Base-by-base conservation (phyloP, 345 rosid genomes). In the Citropsis articulata region DNA sequence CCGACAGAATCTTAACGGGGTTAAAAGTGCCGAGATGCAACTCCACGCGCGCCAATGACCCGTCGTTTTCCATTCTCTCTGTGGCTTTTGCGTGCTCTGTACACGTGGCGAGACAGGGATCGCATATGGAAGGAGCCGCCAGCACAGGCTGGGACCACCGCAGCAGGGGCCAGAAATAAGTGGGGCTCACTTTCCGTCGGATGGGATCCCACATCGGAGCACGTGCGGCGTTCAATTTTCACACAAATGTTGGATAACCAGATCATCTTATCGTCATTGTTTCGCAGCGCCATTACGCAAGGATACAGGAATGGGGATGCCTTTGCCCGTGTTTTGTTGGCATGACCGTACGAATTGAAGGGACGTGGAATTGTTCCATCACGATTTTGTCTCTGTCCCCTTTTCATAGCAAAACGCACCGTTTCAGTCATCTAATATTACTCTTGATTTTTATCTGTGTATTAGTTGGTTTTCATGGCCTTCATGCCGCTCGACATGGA, bases 1-100 rank as follows among this genome's bases (percentile, higher is more conserved):
- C 77, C 77, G 50, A 79, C 77, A 72, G 45, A 57, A 73, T 79
- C 77, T 16, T 22, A 79, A 57, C 33, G 19, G 65, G n/a, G 16
- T n/a, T 6, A 12, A 19, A 13, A 24, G 75, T 27, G 16, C 28
- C 72, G 66, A 53, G 57, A 55, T 64, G 30, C 40, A 50, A 31
- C 33, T 38, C 60, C 16, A 69, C 27, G 66, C 57, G 36, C n/a
- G 2, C 31, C 19, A 22, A 57, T 31, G 62, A 73, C 10, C 7
- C 8, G 68, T 79, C 82, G 50, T 63, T 79, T 65, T 66, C 77
- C 19, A 22, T 8, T 24, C 2, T 28, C 45, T 18, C 57, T 19
- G 40, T 7, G 24, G 33, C 22, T 35, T 48, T 64, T 24, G 1
- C 6, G 2, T 13, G 24, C 7, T 24, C 0, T 0, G 21, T 24